A percentile compares a stretch with the other conserved stretches of the same genome.
Conservation (phyloP, 2,329 filamentous ascomycete genomes). For the Monosporascus sp. region DNA sequence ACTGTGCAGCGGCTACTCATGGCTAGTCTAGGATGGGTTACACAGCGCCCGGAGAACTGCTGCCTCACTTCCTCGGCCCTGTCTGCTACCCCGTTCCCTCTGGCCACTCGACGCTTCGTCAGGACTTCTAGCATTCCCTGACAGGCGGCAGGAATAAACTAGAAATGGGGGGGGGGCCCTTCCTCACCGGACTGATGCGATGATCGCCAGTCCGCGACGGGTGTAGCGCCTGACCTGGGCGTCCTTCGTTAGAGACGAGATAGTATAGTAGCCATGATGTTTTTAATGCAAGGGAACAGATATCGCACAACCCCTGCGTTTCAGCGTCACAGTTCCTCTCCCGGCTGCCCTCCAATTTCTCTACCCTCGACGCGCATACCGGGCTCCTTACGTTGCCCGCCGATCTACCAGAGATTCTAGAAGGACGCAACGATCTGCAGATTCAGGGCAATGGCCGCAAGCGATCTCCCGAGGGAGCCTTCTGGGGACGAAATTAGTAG, state of each 20-base stretch:
- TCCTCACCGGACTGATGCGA: too few species aligned
- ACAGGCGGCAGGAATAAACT: not conserved
- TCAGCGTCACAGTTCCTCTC: not conserved
- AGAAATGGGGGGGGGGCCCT: too few species aligned
- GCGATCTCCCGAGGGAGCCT: conserved; percentile 15
- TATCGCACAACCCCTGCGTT: not conserved
- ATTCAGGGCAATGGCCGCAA: conserved; percentile 15
- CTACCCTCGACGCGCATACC: conserved; percentile 1
- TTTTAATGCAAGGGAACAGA: not conserved
- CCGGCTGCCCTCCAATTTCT: not conserved
- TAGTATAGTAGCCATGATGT: not conserved
- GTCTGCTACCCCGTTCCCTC: conserved; percentile 5
- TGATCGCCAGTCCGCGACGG: too few species aligned
- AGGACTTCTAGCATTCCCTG: not conserved
- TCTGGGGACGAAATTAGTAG: conserved; percentile 18
- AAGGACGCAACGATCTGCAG: conserved; percentile 17
- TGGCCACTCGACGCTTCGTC: not conserved
- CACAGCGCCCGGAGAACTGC: conserved; percentile 14
- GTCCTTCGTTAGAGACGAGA: too few species aligned
- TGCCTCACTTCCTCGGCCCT: conserved; percentile 10
- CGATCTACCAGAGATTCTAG: conserved; percentile 23
- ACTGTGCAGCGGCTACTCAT: conserved; percentile 6
- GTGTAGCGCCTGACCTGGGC: too few species aligned
- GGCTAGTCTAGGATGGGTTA: conserved; percentile 13
- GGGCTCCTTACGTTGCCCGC: conserved; percentile 10